Conservation (phyloP, 768 basidiomycete genomes). For the Pleurotus pulmonarius region DNA sequence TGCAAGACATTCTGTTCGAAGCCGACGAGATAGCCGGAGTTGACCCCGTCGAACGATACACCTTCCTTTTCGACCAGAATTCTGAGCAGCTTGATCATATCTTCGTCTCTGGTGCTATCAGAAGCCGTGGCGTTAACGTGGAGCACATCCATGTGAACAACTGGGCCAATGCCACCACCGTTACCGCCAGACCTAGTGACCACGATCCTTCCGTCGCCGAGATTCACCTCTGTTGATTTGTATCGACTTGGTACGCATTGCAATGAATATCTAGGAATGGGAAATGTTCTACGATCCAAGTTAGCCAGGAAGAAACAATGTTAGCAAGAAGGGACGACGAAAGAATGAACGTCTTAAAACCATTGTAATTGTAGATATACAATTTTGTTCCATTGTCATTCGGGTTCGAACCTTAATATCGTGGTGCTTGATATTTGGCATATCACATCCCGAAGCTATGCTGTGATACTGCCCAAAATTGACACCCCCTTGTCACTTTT, state of each 20-base stretch:
- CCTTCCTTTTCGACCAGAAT: slow-evolving; percentile 59
- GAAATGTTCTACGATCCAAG: not conserved
- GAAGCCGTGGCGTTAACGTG: slow-evolving; percentile 35
- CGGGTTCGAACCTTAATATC: too few relatives aligned
- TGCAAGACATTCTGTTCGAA: slow-evolving; percentile 38
- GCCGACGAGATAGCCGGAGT: slow-evolving; percentile 49
- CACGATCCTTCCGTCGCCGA: slow-evolving; percentile 58
- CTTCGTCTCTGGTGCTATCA: slow-evolving; percentile 46
- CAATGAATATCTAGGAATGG: not conserved
- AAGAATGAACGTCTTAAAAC: too few relatives aligned
- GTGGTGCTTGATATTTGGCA: too few relatives aligned
- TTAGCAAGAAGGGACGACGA: not conserved
- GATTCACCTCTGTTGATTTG: slow-evolving; percentile 40
- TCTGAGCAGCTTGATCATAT: slow-evolving; percentile 57
- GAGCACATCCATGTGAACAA: slow-evolving; percentile 64
- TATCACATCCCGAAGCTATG: too few relatives aligned
- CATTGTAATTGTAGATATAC: too few relatives aligned
- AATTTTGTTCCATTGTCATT: too few relatives aligned
- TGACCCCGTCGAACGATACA: slow-evolving; percentile 50
- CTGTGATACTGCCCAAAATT: too few relatives aligned
- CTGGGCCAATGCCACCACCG: slow-evolving; percentile 38
- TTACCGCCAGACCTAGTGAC: slow-evolving; percentile 41
- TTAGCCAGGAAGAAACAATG: too few relatives aligned
- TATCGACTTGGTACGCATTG: slow-evolving; percentile 3
- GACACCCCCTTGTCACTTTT: too few relatives aligned